Evolutionary conservation across 768 basidiomycete genomes (phyloP).

Genomic region (Boletus tomentosulus): DNA sequence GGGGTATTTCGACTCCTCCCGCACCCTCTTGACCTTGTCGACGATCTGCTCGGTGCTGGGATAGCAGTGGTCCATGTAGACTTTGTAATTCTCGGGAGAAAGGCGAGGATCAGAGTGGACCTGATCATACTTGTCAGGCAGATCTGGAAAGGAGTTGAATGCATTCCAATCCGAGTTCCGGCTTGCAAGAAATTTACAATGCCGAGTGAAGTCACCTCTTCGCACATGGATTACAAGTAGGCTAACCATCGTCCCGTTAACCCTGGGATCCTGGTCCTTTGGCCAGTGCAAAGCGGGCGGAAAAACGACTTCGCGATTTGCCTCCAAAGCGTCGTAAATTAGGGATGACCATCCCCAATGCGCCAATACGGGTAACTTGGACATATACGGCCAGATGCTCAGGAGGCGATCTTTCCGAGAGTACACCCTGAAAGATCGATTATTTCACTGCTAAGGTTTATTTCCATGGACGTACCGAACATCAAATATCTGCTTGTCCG

Average conservation of each 20-base stretch:
- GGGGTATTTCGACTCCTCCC: slow-evolving; percentile 17
- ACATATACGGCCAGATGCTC: slow-evolving; percentile 32
- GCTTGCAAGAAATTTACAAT: slow-evolving; percentile 39
- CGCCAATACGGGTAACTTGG: slow-evolving; percentile 30
- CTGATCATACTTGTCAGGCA: slow-evolving; percentile 34
- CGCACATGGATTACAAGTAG: slow-evolving; percentile 48
- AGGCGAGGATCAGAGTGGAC: slow-evolving; percentile 26
- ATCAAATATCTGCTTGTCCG: slow-evolving; percentile 18
- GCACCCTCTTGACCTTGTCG: slow-evolving; percentile 32
- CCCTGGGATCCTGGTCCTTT: not conserved
- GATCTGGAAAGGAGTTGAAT: slow-evolving; percentile 41
- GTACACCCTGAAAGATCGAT: slow-evolving; percentile 24
- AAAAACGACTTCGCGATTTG: slow-evolving; percentile 16
- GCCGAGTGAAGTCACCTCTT: slow-evolving; percentile 43
- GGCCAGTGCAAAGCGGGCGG: slow-evolving; percentile 12
- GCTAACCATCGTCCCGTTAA: slow-evolving; percentile 24
- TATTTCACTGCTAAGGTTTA: not conserved
- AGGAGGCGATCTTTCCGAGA: slow-evolving; percentile 27
- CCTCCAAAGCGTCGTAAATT: slow-evolving; percentile 26
- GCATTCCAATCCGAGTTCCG: slow-evolving; percentile 35
- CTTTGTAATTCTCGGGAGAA: slow-evolving; percentile 18
- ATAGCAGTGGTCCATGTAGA: slow-evolving; percentile 39
- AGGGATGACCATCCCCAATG: slow-evolving; percentile 35
- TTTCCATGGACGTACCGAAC: slow-evolving; percentile 7
- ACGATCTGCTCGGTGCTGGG: slow-evolving; percentile 41